phyloP scores from a whole-genome alignment of 164 flowering plant species.

The Umbellularia californica region DNA sequence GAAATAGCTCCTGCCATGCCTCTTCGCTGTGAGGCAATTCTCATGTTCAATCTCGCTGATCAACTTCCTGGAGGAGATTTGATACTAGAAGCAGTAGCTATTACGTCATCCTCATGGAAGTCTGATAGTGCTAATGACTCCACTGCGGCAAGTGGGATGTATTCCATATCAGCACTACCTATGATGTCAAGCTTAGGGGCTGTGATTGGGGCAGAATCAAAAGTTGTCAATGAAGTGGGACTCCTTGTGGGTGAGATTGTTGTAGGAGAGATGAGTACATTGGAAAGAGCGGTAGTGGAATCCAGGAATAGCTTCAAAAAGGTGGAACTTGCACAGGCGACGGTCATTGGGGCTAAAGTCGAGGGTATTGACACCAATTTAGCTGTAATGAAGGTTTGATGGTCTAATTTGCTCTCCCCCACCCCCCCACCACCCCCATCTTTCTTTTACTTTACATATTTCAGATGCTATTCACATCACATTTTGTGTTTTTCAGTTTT shows the following conservation, averaged over 20 bases:
- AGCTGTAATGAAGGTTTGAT: conserved; percentile 83
- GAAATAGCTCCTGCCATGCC: conserved; percentile 42
- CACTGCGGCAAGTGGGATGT: conserved; percentile 39
- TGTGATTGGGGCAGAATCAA: conserved; percentile 46
- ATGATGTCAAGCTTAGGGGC: conserved; percentile 70
- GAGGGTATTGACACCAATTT: conserved; percentile 92
- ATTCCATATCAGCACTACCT: conserved; percentile 56
- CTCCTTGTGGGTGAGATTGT: conserved; percentile 75
- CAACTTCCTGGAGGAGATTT: conserved; percentile 94
- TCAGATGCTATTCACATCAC: neutral
- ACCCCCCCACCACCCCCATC: no score
- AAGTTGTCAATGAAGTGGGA: conserved; percentile 27
- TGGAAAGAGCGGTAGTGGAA: conserved; percentile 70
- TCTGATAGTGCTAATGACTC: conserved; percentile 30
- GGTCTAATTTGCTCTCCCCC: no score
- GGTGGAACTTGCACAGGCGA: conserved; percentile 71
- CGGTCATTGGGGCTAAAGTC: conserved; percentile 90
- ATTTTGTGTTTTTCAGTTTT: no score
- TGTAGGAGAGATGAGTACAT: conserved; percentile 66
- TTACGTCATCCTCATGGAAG: conserved; percentile 41
- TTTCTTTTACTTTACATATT: neutral
- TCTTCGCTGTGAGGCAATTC: conserved; percentile 47
- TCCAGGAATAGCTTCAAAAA: conserved; percentile 64
- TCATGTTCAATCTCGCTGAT: conserved; percentile 83
- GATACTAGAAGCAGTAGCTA: conserved; percentile 75